These are phyloP conservation scores for Barbarea vulgaris DNA, from an alignment of 345 rosid genomes.

Conservation along the genomic window DNA sequence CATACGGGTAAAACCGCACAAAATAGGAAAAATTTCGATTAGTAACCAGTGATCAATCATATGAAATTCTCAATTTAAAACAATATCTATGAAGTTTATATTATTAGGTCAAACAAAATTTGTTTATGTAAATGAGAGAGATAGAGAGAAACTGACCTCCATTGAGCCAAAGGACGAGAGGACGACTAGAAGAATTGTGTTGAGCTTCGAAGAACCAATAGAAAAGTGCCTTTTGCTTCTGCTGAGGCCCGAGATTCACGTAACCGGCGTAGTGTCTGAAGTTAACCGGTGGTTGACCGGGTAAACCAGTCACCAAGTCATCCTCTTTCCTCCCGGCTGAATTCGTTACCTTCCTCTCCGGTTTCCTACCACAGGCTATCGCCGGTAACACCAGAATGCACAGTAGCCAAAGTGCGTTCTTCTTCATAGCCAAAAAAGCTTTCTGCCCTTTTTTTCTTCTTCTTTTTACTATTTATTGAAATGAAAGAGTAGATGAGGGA, in stretches of 20 bases:
- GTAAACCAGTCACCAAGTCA: constrained; percentile 50
- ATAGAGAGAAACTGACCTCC: constrained; percentile 49
- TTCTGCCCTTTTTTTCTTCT: not conserved
- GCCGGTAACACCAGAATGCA: constrained; percentile 36
- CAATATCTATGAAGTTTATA: not conserved
- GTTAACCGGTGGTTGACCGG: constrained; percentile 59
- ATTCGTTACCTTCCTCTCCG: constrained; percentile 25
- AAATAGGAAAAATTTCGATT: not conserved
- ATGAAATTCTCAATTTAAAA: not conserved
- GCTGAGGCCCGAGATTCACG: constrained; percentile 41
- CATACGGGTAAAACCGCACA: not conserved
- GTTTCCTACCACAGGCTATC: constrained; percentile 26
- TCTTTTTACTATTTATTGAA: not conserved
- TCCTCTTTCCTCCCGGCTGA: constrained; percentile 39
- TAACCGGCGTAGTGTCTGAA: constrained; percentile 70
- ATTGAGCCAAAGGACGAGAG: constrained; percentile 79
- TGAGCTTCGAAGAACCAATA: constrained; percentile 79
- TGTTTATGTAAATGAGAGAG: not conserved
- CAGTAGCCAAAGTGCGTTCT: constrained; percentile 34
- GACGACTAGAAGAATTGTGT: constrained; percentile 38
- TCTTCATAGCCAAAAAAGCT: constrained; percentile 29
- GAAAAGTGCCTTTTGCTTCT: constrained; percentile 54
- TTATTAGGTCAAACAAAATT: not conserved
- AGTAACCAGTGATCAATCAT: not conserved
- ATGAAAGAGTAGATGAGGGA: constrained; percentile 11